phyloP scores from a whole-genome alignment of 768 basidiomycete species.

The Boletus edulis region DNA sequence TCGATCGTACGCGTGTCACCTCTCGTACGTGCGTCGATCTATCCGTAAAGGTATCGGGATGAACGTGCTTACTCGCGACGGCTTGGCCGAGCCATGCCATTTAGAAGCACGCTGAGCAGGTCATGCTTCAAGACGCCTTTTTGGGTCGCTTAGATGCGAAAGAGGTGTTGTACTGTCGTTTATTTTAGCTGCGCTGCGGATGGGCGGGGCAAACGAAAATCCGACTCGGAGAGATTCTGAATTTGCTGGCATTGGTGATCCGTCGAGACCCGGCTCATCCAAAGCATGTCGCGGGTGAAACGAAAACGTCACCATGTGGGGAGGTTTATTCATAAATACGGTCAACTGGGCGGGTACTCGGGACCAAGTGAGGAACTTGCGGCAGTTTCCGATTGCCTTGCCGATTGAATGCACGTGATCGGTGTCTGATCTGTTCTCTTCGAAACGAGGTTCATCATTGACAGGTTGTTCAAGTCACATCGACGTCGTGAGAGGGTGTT shows the following conservation, averaged over 20 bases:
- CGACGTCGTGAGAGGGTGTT: not conserved
- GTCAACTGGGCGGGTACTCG: not conserved
- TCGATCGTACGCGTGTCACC: not conserved
- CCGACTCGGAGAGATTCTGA: not conserved
- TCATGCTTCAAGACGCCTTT: too few relatives aligned
- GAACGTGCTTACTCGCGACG: too few relatives aligned
- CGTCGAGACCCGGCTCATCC: constrained; percentile 1
- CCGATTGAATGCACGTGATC: not conserved
- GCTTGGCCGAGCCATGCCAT: too few relatives aligned
- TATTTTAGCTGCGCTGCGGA: too few relatives aligned
- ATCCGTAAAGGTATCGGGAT: too few relatives aligned
- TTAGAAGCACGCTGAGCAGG: too few relatives aligned
- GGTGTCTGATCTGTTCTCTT: not conserved
- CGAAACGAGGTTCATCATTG: constrained; percentile 1
- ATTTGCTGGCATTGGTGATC: constrained; percentile 3
- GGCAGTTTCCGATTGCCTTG: not conserved
- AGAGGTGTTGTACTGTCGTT: too few relatives aligned
- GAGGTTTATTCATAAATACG: not conserved
- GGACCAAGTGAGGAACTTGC: not conserved
- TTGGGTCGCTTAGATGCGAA: too few relatives aligned
- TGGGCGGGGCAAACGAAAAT: not conserved
- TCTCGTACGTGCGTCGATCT: not conserved
- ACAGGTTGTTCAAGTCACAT: not conserved
- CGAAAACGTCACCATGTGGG: not conserved
- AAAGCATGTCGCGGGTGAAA: not conserved